Base-by-base conservation (phyloP, 345 rosid species). In the Barbarea vulgaris region DNA sequence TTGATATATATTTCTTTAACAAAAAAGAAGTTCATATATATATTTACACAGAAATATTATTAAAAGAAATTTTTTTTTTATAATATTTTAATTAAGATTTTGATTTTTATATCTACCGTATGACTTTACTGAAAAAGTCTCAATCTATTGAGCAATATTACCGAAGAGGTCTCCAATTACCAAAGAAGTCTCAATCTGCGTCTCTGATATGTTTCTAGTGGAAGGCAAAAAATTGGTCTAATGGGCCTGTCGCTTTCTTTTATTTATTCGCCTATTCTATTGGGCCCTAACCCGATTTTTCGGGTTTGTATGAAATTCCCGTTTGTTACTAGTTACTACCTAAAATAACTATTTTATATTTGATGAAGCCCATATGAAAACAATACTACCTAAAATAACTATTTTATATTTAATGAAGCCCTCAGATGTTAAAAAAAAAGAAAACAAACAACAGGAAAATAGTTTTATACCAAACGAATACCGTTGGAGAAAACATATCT, bases 401-500 rank as follows among this genome's bases (percentile, higher is more conserved):
- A 19, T 50, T 50, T 50, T 50, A 50, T 21, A 19, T 58, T 64
- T n/a, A 54, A 27, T 64, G 25, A 64, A 64, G 24, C 37, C 25
- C n/a, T 46, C 18, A 27, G 10, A n/a, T n/a, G n/a, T n/a, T n/a
- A n/a, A n/a, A n/a, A n/a, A n/a, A n/a, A n/a, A n/a, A n/a, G 39
- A 17, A 64, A 67, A 62, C 75, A 61, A 44, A 73, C 34, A 53
- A 44, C 48, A 42, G 12, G 5, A 42, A 28, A 30, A 42, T 30
- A 64, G 14, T 63, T 63, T 63, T 64, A 11, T 54, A 55, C 37
- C n/a, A 64, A 33, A 44, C 47, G 47, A 42, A 74, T 31, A 64
- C 77, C 77, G 71, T 74, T 74, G 64, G 57, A 31, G 18, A 69
- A 69, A 53, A 69, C 51, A 69, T 33, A 31, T 61, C 70, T 61